Conservation (phyloP, 768 basidiomycete species). For the Exidia glandulosa region DNA sequence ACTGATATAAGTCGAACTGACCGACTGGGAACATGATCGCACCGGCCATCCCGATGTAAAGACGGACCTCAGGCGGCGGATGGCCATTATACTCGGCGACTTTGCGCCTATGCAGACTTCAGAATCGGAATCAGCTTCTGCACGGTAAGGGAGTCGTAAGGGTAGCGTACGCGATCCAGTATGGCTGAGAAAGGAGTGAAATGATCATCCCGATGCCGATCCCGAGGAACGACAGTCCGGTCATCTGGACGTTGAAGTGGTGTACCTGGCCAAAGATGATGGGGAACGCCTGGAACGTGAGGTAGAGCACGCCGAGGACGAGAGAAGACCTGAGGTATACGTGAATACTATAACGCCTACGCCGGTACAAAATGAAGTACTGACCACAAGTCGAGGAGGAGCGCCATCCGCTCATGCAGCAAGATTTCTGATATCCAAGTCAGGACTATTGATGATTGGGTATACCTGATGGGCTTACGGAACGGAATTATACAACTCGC, state of each 20-base stretch:
- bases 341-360: not conserved
- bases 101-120: slow-evolving; percentile 28
- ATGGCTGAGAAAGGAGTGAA: slow-evolving; percentile 22
- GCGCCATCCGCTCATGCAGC: slow-evolving; percentile 59
- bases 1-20: slow-evolving; percentile 12
- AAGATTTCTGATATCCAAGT: slow-evolving; percentile 40
- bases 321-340: slow-evolving; percentile 2
- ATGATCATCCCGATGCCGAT: slow-evolving; percentile 39
- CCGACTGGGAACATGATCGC: slow-evolving; percentile 52
- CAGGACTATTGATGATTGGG: not conserved
- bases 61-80: slow-evolving; percentile 54
- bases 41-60: slow-evolving; percentile 60
- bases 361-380: slow-evolving; percentile 48
- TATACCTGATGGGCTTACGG: slow-evolving; percentile 32
- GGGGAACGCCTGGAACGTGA: slow-evolving; percentile 48
- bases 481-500: slow-evolving; percentile 64
- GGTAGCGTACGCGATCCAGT: slow-evolving; percentile 7
- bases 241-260: slow-evolving; percentile 41
- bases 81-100: slow-evolving; percentile 28
- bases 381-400: slow-evolving; percentile 58
- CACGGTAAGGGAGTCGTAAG: too few species aligned
- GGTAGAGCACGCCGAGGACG: slow-evolving; percentile 34
- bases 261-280: slow-evolving; percentile 36
- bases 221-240: slow-evolving; percentile 40
- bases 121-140: slow-evolving; percentile 3